These are phyloP conservation scores for Penicillium coprophilum DNA, from an alignment of 495 filamentous ascomycete species.

Conservation along the genomic window DNA sequence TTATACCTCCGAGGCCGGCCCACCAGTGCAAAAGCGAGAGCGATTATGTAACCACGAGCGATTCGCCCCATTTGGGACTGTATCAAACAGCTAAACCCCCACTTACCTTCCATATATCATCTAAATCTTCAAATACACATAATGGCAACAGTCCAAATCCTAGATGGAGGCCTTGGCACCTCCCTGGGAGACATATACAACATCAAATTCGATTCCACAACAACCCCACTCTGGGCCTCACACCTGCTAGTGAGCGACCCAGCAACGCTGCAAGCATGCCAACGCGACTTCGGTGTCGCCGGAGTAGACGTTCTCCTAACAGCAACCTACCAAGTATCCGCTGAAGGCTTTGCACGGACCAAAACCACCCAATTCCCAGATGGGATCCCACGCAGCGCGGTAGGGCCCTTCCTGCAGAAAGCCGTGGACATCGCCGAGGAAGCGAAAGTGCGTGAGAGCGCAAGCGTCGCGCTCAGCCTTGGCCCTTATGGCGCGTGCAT, in stretches of 20 bases:
- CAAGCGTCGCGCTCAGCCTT: constrained; percentile 50
- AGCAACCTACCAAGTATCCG: constrained; percentile 63
- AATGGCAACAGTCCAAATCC: constrained; percentile 44
- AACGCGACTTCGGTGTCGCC: constrained; percentile 51
- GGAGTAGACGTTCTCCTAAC: constrained; percentile 61
- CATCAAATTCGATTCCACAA: constrained; percentile 43
- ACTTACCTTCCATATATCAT: constrained; percentile 2
- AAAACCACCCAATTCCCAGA: constrained; percentile 24
- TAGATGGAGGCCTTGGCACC: constrained; percentile 68
- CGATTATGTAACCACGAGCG: constrained; percentile 14
- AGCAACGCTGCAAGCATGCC: constrained; percentile 49
- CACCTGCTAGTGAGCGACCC: constrained; percentile 56
- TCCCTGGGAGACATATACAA: constrained; percentile 57
- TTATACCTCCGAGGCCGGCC: constrained; percentile 15
- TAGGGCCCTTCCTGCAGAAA: constrained; percentile 25
- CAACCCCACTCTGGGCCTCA: constrained; percentile 64
- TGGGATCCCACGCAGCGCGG: constrained; percentile 26
- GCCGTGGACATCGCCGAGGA: constrained; percentile 36
- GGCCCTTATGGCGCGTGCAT: constrained; percentile 67
- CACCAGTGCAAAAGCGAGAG: not conserved
- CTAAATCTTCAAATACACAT: not conserved
- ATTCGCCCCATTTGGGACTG: not conserved
- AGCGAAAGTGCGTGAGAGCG: constrained; percentile 24
- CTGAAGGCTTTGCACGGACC: constrained; percentile 51
- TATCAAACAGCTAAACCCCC: constrained; percentile 12